A percentile compares a stretch with the other conserved stretches of the same genome.
Conservation (phyloP, 768 basidiomycete species). For the Boletus reticuloceps region DNA sequence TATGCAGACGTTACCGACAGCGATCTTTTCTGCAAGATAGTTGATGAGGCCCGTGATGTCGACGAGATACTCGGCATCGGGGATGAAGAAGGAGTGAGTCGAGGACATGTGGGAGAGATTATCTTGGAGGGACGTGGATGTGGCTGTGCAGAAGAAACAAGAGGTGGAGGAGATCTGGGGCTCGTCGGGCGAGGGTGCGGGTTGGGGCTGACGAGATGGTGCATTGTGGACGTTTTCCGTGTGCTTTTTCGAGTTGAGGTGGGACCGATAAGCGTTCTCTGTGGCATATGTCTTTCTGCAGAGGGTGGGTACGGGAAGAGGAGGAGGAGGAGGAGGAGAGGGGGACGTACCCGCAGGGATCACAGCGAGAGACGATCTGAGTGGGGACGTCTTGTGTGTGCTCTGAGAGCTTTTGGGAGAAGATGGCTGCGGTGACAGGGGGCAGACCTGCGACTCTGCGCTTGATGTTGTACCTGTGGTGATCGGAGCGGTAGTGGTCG, state of each 20-base stretch:
- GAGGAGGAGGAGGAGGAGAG: slow-evolving; percentile 3
- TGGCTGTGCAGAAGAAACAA: slow-evolving; percentile 83
- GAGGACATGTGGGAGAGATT: slow-evolving; percentile 87
- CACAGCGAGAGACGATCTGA: slow-evolving; percentile 60
- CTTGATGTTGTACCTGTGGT: slow-evolving; percentile 98
- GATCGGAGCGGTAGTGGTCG: slow-evolving; percentile 87
- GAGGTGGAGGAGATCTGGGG: slow-evolving; percentile 48
- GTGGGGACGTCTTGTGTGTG: slow-evolving; percentile 66
- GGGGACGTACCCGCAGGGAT: slow-evolving; percentile 77
- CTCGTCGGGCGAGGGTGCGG: background rate
- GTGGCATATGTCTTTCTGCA: slow-evolving; percentile 84
- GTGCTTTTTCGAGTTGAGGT: slow-evolving; percentile 88
- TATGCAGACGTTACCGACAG: slow-evolving; percentile 90
- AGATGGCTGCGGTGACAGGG: slow-evolving; percentile 72
- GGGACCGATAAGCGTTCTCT: slow-evolving; percentile 85
- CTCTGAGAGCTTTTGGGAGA: slow-evolving; percentile 88
- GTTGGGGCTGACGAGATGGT: slow-evolving; percentile 8
- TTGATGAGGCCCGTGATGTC: slow-evolving; percentile 78
- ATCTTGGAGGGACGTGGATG: slow-evolving; percentile 50
- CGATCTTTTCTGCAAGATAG: slow-evolving; percentile 91
- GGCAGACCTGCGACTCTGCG: slow-evolving; percentile 88
- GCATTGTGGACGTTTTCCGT: slow-evolving; percentile 68
- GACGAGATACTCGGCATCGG: slow-evolving; percentile 87
- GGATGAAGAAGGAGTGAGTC: slow-evolving; percentile 92
- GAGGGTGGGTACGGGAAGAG: background rate